Conservation (phyloP, 257 asterid genomes). For the Nemophila menziesii region DNA sequence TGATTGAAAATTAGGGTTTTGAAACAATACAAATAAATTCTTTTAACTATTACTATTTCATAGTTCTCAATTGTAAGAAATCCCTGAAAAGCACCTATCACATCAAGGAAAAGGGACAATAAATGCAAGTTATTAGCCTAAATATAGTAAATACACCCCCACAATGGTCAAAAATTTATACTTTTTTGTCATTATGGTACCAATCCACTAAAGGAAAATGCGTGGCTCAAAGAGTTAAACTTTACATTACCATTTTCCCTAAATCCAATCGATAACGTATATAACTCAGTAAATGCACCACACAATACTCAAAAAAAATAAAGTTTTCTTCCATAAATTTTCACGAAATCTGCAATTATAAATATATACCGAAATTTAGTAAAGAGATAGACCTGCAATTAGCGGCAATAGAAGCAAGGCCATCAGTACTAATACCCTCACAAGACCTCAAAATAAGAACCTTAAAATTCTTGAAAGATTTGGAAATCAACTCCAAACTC, state of each 20-base stretch:
- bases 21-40: not conserved
- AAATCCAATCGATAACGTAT: not conserved
- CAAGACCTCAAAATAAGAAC: constrained; percentile 68
- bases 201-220: not conserved
- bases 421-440: constrained; percentile 80
- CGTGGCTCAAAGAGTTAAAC: not conserved
- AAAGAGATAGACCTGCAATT: constrained; percentile 66
- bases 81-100: not conserved
- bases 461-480: constrained; percentile 61
- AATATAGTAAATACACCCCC: not conserved
- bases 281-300: not conserved
- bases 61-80: not conserved
- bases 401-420: constrained; percentile 83
- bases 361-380: no score
- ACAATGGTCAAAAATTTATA: not conserved
- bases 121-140: not conserved
- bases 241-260: not conserved
- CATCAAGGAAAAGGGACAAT: not conserved
- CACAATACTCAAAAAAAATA: constrained; percentile 1
- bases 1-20: not conserved
- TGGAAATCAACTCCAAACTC: constrained; percentile 61
- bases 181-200: not conserved
- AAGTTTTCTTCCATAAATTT: constrained; percentile 3
- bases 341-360: not conserved
- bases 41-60: not conserved